Base-by-base conservation (phyloP, 352 stramenopile genomes). In the Phytophthora tubulina region DNA sequence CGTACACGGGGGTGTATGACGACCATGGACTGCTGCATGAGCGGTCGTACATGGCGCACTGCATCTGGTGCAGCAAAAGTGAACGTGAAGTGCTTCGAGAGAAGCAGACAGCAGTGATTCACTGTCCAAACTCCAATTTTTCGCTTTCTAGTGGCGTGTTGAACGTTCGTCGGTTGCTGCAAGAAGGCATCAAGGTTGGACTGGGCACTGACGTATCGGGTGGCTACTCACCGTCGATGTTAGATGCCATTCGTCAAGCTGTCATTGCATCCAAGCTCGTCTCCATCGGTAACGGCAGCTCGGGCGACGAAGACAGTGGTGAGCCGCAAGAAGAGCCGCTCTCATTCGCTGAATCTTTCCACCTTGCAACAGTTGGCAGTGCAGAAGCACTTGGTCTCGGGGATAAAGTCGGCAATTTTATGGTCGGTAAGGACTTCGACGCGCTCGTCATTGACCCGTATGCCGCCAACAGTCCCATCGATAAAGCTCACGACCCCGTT, bases 81-180 rank as follows among this genome's bases (percentile, higher is more conserved):
- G 96, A 99, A 74, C 80, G 89, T 6, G 75, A 81, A 4, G 55
- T 98, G 4, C 71, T 99, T 33, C 72, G 60, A 36, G 66, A 78
- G 13, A 84, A 73, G 14, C 69, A 90, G 46, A 85, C 88, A 14
- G 91, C 81, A 1, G 90, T 99, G n/a, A 97, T 98, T 15, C 94
- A 98, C 73, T 99, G 96, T 72, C 93, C 96, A 17, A 96, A 97
- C 52, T 98, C 90, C 21, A 99, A 99, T 72, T 98, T 99, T 56
- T 98, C 91, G 42, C 89, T 99, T 57, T 87, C 81, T n/a, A 93
- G 90, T 63, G 86, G 92, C 44, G 85, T 95, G 3, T 57, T 96
- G n/a, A 95, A 96, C 62, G 89, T 96, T 8, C 84, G 88, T 17
- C 89, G 79, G 32, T 60, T 89, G 61, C 72, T 94, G n/a, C 68